Base-by-base conservation (phyloP, 371 early-diverging fungal genomes). In the Mucor indicus region DNA sequence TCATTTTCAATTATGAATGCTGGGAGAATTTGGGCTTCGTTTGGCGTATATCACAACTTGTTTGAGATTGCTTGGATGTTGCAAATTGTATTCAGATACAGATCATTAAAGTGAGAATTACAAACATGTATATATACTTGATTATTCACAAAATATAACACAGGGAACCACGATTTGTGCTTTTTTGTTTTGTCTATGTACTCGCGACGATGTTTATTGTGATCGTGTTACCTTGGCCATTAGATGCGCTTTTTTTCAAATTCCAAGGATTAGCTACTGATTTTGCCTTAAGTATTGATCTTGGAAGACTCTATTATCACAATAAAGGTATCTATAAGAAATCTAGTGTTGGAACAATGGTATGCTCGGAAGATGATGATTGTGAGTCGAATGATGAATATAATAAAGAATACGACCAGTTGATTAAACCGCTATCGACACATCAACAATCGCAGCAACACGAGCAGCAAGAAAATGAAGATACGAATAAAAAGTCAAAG, bases 201-300 rank as follows among this genome's bases (percentile, higher is more conserved):
- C 20, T 64, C 11, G 1, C 53, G 3, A 63, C 65, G 12, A 66
- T 67, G 44, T 5, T 57, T 15, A 22, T 64, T 16, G 62, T 65
- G 8, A 57, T 72, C 43, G 48, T 64, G 12, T 36, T 62, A 15
- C 54, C 59, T 11, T 78, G 78, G 78, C 78, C 78, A 9, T 19
- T 64, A 27, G 78, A 78, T 43, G 78, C 73, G 13, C 43, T 78
- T 17, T 75, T 72, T 47, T 78, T 78, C 63, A 72, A 75, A 29
- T 70, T 66, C 50, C 75, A 75, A 53, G 73, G 78, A 10, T 62
- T 78, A 13, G 63, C 67, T 49, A 72, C 72, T 3, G 78, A 78
- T 45, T 70, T 64, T 49, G 67, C 64, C 1, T 45, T 78, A 22
- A 44, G 64, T 20, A 48, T 70, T 19, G 42, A 61, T 22, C 58